Evolutionary conservation across 768 basidiomycete species (phyloP).

Genomic region (Tulasnella sp.): DNA sequence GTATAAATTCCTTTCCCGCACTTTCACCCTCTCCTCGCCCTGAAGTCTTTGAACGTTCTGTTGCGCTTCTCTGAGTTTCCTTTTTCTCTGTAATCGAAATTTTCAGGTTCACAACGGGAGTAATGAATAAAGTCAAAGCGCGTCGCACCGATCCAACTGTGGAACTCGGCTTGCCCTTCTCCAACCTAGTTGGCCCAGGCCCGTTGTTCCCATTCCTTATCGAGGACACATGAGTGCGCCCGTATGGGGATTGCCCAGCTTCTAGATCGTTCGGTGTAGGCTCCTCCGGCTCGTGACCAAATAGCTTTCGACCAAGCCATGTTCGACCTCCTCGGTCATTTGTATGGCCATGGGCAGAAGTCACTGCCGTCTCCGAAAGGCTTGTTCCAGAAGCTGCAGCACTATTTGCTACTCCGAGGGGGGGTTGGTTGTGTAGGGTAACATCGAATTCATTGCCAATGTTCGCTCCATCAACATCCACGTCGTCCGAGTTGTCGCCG

Average conservation of each 20-base stretch:
- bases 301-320: neutral
- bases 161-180: neutral
- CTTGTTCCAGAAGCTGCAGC: neutral
- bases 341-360: neutral
- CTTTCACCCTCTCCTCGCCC: constrained; percentile 50
- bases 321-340: neutral
- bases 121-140: neutral
- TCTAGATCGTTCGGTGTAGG: neutral
- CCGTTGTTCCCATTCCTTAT: neutral
- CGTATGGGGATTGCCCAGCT: neutral
- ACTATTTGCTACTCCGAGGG: neutral
- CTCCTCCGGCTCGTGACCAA: neutral
- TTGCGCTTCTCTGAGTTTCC: neutral
- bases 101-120: too few species aligned
- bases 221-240: neutral
- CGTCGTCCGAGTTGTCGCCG: neutral
- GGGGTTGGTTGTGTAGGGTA: neutral
- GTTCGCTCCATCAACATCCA: neutral
- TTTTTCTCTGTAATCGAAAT: neutral
- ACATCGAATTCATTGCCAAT: neutral
- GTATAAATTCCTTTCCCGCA: constrained; percentile 55
- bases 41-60: constrained; percentile 34
- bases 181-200: neutral
- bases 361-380: neutral
- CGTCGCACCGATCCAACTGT: neutral